Evolutionary conservation across 768 basidiomycete genomes (phyloP), one percentile per base, ranked within the genome.

Genomic region (Trametes cingulata): DNA sequence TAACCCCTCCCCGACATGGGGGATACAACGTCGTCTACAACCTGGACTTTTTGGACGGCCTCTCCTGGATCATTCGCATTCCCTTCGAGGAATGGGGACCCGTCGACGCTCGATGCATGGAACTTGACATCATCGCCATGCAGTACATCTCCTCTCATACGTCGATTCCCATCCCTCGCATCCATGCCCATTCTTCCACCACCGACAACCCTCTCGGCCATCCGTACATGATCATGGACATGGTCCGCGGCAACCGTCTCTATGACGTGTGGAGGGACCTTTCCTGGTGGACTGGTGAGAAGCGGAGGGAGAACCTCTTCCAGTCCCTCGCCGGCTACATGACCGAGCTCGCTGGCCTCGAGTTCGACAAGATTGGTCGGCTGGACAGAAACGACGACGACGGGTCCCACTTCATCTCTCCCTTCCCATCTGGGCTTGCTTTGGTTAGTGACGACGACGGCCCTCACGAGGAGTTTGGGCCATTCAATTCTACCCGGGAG

Each of bases 171-270:
- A 52, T 68, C 17, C 67, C 67, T 19, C 22, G 60, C 17, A 15
- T 68, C 7, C 66, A 66, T 53, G 65, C 51, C 22, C 66, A 64
- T 45, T 62, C 58, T 7, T 27, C 50, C 24, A 41, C 33, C 19
- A 15, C 14, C 42, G 46, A 61, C 29, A 53, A 53, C 20, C 3
- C 58, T 2, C 43, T 55, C 6, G 9, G 33, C 1, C 36, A 53
- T 22, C 45, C 43, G 8, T 60, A 60, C 47, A 53, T 54, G 25
- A 33, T 53, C 35, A 53, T 53, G 53, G 60, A 61, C 40, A 48
- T 27, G 33, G 47, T 61, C 15, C 22, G 27, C 20, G 52, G 60
- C 0, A 42, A 46, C 10, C 49, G 35, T 14, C 54, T 56, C 20
- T 13, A 13, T n/a, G 60, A 61, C 13, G 60, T 61, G 8, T 61